Conservation (phyloP, 495 filamentous ascomycete genomes). For the Penicillium longicatenatum region DNA sequence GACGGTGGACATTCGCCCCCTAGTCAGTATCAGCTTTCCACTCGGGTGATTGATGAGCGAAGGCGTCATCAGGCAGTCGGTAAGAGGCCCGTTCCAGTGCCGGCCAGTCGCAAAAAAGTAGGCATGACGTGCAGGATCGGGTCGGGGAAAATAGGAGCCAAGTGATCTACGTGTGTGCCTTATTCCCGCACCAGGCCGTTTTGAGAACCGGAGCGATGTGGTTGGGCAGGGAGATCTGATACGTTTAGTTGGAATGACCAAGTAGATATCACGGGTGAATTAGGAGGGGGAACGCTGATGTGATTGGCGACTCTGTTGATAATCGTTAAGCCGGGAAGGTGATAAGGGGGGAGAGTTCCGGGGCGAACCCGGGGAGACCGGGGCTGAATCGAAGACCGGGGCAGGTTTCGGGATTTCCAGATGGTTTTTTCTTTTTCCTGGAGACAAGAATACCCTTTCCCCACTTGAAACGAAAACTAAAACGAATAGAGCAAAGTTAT, state of each 20-base stretch:
- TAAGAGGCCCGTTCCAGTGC: background rate
- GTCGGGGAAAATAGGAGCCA: constrained; percentile 33
- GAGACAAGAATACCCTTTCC: background rate
- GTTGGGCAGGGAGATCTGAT: constrained; percentile 22
- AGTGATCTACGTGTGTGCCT: constrained; percentile 15
- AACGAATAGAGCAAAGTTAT: background rate
- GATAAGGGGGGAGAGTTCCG: constrained; percentile 16
- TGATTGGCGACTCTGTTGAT: constrained; percentile 18
- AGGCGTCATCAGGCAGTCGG: constrained; percentile 5
- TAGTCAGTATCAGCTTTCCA: background rate
- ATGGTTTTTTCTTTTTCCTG: background rate
- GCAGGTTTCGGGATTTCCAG: constrained; percentile 1
- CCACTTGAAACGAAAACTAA: constrained; percentile 1
- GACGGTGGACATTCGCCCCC: background rate
- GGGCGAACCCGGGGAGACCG: constrained; percentile 13
- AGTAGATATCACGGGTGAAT: constrained; percentile 27
- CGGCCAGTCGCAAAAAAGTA: constrained; percentile 1
- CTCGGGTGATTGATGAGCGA: constrained; percentile 20
- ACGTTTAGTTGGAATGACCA: constrained; percentile 16
- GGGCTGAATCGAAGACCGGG: constrained; percentile 7
- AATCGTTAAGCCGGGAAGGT: constrained; percentile 22
- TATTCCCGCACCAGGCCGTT: constrained; percentile 26
- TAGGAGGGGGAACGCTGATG: constrained; percentile 21
- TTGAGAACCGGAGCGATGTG: constrained; percentile 14
- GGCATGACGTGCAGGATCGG: constrained; percentile 23